These are phyloP conservation scores for Mycosphaerella arachidis DNA, from an alignment of 2,329 filamentous ascomycete species.

Conservation along the genomic window DNA sequence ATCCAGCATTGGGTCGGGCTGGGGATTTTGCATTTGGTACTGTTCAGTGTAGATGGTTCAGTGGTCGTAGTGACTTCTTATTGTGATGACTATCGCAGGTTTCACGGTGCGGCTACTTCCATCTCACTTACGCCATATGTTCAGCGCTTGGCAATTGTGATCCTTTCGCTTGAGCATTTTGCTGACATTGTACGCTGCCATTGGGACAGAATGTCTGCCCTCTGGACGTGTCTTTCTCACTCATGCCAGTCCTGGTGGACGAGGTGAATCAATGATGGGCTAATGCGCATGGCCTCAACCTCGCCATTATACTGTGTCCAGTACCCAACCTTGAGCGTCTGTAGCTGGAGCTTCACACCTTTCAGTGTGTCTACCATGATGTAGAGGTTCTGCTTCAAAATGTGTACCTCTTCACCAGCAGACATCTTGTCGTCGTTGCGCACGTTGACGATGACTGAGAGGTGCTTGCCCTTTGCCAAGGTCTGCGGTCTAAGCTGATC, in stretches of 20 bases:
- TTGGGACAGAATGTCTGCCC: too few relatives aligned
- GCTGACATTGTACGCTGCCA: too few relatives aligned
- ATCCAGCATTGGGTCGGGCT: not conserved
- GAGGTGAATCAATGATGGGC: conserved; percentile 10
- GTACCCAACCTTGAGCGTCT: conserved; percentile 12
- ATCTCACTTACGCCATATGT: too few relatives aligned
- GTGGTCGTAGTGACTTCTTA: too few relatives aligned
- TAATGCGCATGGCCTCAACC: conserved; percentile 9
- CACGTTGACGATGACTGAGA: conserved; percentile 8
- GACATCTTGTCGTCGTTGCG: too few relatives aligned
- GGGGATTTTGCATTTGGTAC: not conserved
- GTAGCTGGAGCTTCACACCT: conserved; percentile 1
- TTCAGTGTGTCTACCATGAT: conserved; percentile 23
- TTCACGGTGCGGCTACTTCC: too few relatives aligned
- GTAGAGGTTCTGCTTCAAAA: conserved; percentile 7
- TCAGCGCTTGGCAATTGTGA: too few relatives aligned
- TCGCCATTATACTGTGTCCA: conserved; percentile 9
- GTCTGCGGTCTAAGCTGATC: conserved; percentile 3
- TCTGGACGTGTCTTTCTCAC: too few relatives aligned
- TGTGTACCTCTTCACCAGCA: not conserved
- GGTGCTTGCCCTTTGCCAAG: conserved; percentile 11
- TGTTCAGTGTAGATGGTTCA: not conserved
- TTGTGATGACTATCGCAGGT: too few relatives aligned
- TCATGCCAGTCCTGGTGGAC: not conserved
- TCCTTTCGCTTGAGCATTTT: too few relatives aligned